Evolutionary conservation across 164 flowering plant species (phyloP).

Genomic region (Berberis vulgaris): DNA sequence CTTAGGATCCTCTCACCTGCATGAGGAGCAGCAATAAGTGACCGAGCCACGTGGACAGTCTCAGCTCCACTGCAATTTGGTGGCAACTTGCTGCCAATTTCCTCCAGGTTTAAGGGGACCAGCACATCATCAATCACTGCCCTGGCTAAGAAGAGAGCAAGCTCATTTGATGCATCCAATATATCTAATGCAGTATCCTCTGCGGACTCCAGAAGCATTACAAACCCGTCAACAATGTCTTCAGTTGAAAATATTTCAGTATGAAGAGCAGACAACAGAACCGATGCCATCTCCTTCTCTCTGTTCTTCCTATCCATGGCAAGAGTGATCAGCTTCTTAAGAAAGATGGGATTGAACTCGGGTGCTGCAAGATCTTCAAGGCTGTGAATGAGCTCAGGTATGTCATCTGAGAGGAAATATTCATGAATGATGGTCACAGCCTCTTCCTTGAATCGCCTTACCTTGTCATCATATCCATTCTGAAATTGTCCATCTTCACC

Average conservation of each 20-base stretch:
- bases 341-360: constrained; percentile 65
- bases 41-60: constrained; percentile 79
- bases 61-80: constrained; percentile 73
- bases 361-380: constrained; percentile 80
- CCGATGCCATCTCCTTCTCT: constrained; percentile 98
- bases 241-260: constrained; percentile 83
- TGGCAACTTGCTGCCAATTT: constrained; percentile 56
- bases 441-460: constrained; percentile 69
- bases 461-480: constrained; percentile 34
- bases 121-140: constrained; percentile 95
- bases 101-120: constrained; percentile 85
- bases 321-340: constrained; percentile 85
- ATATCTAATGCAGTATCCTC: constrained; percentile 95
- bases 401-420: constrained; percentile 91
- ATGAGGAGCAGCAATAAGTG: constrained; percentile 80
- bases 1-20: constrained; percentile 96
- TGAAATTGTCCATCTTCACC: constrained; percentile 29
- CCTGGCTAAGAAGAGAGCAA: constrained; percentile 82
- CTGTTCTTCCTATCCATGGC: constrained; percentile 97
- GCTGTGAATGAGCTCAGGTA: constrained; percentile 84
- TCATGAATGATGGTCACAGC: constrained; percentile 80
- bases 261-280: constrained; percentile 82
- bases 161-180: constrained; percentile 88
- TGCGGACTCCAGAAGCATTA: constrained; percentile 86
- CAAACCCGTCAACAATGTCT: constrained; percentile 84